Conservation (phyloP, 2,329 filamentous ascomycete species). For the Nemania sp. region DNA sequence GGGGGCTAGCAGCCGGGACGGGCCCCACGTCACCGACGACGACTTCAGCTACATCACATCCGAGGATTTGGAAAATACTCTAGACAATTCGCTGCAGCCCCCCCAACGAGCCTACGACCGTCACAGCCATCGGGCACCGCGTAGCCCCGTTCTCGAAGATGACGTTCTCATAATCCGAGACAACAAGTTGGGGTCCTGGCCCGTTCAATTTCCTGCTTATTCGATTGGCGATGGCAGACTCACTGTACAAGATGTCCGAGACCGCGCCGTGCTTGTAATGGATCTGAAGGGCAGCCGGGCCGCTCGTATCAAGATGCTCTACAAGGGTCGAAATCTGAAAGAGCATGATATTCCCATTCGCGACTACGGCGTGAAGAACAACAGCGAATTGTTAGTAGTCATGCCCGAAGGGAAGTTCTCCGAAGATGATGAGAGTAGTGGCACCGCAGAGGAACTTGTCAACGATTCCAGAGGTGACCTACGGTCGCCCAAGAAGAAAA, state of each 20-base stretch:
- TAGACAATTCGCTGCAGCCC: constrained; percentile 46
- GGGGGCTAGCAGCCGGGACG: constrained; percentile 46
- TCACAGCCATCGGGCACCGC: constrained; percentile 38
- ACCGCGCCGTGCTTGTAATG: constrained; percentile 69
- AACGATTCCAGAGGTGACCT: constrained; percentile 46
- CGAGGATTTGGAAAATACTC: constrained; percentile 67
- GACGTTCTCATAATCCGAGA: constrained; percentile 74
- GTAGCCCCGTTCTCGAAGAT: constrained; percentile 55
- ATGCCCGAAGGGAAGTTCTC: constrained; percentile 53
- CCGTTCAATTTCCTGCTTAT: constrained; percentile 73
- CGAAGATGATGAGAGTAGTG: constrained; percentile 46
- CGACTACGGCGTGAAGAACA: constrained; percentile 64
- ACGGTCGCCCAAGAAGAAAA: constrained; percentile 48
- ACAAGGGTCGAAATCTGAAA: constrained; percentile 73
- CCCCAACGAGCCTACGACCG: constrained; percentile 48
- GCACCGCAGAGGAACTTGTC: constrained; percentile 50
- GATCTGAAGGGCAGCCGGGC: constrained; percentile 58
- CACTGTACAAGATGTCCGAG: constrained; percentile 65
- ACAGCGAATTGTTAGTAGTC: constrained; percentile 63
- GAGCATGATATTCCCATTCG: constrained; percentile 60
- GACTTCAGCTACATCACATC: constrained; percentile 85
- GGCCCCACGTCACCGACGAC: constrained; percentile 69
- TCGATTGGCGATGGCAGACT: constrained; percentile 75
- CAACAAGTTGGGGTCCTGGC: constrained; percentile 66
- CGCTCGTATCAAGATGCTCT: constrained; percentile 66